Conservation (phyloP, 768 basidiomycete species). For the Rhizopogon vinicolor region DNA sequence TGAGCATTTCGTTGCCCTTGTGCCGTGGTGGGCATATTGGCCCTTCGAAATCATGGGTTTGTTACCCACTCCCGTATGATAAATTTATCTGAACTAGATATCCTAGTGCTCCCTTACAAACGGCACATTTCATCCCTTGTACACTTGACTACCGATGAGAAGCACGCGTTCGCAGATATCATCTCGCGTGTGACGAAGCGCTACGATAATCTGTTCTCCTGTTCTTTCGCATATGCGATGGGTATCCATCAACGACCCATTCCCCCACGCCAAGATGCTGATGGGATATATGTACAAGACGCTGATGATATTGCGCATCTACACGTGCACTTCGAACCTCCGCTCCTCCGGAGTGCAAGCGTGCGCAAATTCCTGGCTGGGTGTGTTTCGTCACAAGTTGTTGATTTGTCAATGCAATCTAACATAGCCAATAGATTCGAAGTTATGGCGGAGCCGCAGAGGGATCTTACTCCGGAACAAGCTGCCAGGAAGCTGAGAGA, state of each 20-base stretch:
- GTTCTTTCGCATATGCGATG: conserved; percentile 93
- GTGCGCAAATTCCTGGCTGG: conserved; percentile 90
- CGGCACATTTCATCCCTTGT: conserved; percentile 74
- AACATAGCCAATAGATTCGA: conserved; percentile 56
- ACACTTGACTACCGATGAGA: conserved; percentile 59
- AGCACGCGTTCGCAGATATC: conserved; percentile 58
- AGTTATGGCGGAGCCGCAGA: conserved; percentile 85
- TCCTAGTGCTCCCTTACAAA: conserved; percentile 66
- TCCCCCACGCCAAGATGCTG: conserved; percentile 31
- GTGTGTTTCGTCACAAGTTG: conserved; percentile 34
- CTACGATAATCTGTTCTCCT: conserved; percentile 78
- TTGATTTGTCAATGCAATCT: conserved; percentile 1
- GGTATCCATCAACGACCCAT: conserved; percentile 85
- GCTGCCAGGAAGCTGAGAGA: conserved; percentile 65
- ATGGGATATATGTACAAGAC: conserved; percentile 27
- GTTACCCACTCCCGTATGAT: conserved; percentile 4
- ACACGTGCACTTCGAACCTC: conserved; percentile 85
- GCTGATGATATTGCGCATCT: conserved; percentile 65
- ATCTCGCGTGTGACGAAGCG: conserved; percentile 58
- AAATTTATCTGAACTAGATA: not conserved
- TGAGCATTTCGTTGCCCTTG: conserved; percentile 76
- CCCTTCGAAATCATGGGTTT: conserved; percentile 80
- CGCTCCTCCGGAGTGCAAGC: conserved; percentile 74
- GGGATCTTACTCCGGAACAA: conserved; percentile 87
- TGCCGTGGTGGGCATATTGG: conserved; percentile 97